Conservation (phyloP, 169 alveolate species). For the Eimeria mitis region DNA sequence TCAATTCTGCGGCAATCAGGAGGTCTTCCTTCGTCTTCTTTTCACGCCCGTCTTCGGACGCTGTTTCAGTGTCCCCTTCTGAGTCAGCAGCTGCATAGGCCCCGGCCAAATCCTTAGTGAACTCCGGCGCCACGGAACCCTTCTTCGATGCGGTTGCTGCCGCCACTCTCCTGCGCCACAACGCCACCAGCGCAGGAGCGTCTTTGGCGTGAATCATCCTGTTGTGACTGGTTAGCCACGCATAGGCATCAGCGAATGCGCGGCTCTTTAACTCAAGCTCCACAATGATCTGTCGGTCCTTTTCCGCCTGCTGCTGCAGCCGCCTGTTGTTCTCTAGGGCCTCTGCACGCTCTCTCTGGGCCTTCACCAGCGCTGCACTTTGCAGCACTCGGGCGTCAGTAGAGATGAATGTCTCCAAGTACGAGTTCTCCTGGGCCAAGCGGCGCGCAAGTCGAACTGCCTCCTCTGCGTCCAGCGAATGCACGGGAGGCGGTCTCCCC, state of each 20-base stretch:
- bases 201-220: conserved; percentile 63
- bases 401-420: conserved; percentile 34
- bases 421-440: conserved; percentile 30
- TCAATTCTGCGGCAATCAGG: conserved; percentile 23
- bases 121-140: conserved; percentile 20
- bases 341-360: conserved; percentile 24
- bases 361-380: conserved; percentile 27
- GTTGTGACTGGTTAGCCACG: conserved; percentile 75
- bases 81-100: conserved; percentile 59
- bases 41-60: conserved; percentile 43
- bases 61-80: conserved; percentile 33
- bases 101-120: conserved; percentile 16
- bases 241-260: conserved; percentile 65
- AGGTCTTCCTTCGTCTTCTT: not conserved
- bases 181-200: conserved; percentile 65
- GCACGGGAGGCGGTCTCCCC: not conserved
- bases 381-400: conserved; percentile 42
- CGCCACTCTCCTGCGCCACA: conserved; percentile 69
- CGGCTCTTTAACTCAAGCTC: conserved; percentile 76
- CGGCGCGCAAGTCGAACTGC: conserved; percentile 12
- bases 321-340: conserved; percentile 66
- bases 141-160: conserved; percentile 6
- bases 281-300: conserved; percentile 47
- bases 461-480: conserved; percentile 1
- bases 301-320: conserved; percentile 49